Evolutionary conservation across 306 rosid species (phyloP).

Genomic region (Styphnolobium japonicum): DNA sequence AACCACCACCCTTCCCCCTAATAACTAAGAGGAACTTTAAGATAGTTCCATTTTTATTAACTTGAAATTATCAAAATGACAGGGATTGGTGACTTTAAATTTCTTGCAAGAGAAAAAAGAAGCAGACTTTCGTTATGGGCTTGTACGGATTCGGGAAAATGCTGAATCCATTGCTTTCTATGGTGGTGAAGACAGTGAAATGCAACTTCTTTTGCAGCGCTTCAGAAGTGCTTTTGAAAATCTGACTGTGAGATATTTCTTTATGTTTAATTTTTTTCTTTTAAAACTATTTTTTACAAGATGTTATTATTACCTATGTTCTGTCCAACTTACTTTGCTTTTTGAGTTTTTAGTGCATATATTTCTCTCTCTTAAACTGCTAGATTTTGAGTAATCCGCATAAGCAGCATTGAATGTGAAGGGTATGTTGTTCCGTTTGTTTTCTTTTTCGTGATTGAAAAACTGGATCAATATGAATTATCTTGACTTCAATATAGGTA

Average conservation of each 20-base stretch:
- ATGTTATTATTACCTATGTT: background rate
- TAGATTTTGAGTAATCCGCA: background rate
- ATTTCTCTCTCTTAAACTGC: background rate
- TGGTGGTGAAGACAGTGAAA: conserved; percentile 88
- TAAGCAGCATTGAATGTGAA: background rate
- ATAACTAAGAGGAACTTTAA: background rate
- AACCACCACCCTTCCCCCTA: background rate
- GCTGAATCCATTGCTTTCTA: conserved; percentile 98
- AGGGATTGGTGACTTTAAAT: conserved; percentile 84
- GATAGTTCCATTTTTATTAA: background rate
- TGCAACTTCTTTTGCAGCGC: conserved; percentile 88
- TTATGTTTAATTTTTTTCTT: background rate
- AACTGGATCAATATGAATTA: background rate
- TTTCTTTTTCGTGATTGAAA: background rate
- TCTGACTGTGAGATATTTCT: conserved; percentile 58
- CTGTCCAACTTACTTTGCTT: background rate
- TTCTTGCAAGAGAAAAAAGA: conserved; percentile 99
- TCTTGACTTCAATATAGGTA: background rate
- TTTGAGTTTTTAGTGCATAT: background rate
- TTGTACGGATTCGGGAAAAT: conserved; percentile 92
- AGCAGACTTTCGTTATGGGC: conserved; percentile 99
- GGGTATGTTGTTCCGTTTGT: background rate
- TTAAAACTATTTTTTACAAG: background rate
- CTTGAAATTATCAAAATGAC: conserved; percentile 23
- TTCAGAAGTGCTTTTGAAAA: conserved; percentile 92